Percentiles rank a stretch among this genome's conserved stretches.
Evolutionary conservation across 257 asterid genomes (phyloP).

Genomic region (Ophiorrhiza pumila): DNA sequence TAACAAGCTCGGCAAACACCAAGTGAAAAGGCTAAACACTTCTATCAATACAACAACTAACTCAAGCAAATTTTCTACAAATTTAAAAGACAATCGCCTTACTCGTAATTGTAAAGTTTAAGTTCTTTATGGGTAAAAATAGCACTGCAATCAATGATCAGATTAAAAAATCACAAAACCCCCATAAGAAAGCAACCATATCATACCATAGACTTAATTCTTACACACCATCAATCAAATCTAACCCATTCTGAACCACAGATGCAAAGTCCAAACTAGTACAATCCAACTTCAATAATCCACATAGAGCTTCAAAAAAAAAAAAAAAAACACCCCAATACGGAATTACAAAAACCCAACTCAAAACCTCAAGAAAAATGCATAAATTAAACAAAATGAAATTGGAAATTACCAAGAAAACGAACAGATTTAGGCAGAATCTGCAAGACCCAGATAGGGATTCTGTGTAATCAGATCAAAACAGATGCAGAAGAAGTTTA

Average conservation of each 20-base stretch:
- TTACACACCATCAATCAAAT: background rate
- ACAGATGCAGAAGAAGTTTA: slow-evolving; percentile 2
- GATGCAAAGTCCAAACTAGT: background rate
- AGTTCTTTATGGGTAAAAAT: background rate
- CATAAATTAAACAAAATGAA: background rate
- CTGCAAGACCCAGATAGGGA: slow-evolving; percentile 16
- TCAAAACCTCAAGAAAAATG: background rate
- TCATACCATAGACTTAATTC: background rate
- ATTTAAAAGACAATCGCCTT: background rate
- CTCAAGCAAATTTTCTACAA: background rate
- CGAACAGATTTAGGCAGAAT: slow-evolving; percentile 11
- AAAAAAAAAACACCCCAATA: background rate
- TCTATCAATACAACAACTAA: background rate
- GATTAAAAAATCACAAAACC: background rate
- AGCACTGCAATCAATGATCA: background rate
- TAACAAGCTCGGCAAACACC: background rate
- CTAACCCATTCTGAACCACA: background rate
- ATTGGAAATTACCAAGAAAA: slow-evolving; percentile 7
- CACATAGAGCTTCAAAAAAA: too few species aligned
- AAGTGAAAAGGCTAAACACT: background rate
- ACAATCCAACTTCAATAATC: slow-evolving; percentile 12
- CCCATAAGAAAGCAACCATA: background rate
- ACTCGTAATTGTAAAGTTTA: background rate
- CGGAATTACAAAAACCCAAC: slow-evolving; percentile 3
- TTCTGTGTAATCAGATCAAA: slow-evolving; percentile 11